Conservation (phyloP, 2,329 filamentous ascomycete genomes). For the Exophiala calicioides region DNA sequence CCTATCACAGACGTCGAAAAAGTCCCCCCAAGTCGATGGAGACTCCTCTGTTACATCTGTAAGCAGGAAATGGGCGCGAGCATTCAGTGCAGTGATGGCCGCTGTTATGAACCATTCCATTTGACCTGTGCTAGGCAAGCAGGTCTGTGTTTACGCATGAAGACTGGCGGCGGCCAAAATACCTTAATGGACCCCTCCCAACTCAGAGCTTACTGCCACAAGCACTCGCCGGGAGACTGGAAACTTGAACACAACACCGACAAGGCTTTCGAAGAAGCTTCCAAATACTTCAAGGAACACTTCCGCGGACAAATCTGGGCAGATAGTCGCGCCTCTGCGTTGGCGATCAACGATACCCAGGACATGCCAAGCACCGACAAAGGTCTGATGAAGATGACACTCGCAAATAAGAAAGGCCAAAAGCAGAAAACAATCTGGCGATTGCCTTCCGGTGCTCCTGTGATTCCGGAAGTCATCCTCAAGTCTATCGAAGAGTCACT, state of each 20-base stretch:
- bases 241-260: conserved; percentile 81
- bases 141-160: conserved; percentile 92
- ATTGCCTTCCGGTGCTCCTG: conserved; percentile 87
- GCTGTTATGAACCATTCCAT: conserved; percentile 95
- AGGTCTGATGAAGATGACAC: conserved; percentile 53
- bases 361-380: conserved; percentile 54
- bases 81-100: conserved; percentile 97
- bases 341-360: conserved; percentile 71
- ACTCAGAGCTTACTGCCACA: conserved; percentile 93
- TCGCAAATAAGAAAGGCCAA: conserved; percentile 59
- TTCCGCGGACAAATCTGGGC: conserved; percentile 93
- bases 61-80: conserved; percentile 97
- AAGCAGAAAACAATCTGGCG: conserved; percentile 77
- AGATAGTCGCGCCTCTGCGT: conserved; percentile 80
- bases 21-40: conserved; percentile 92
- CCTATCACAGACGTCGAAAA: conserved; percentile 98
- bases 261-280: conserved; percentile 76
- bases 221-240: conserved; percentile 89
- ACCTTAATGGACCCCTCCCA: conserved; percentile 78
- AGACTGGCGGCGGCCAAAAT: conserved; percentile 77
- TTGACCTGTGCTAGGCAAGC: conserved; percentile 91
- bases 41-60: conserved; percentile 92
- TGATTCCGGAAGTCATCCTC: conserved; percentile 86
- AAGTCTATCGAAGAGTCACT: conserved; percentile 83
- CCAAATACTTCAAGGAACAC: conserved; percentile 82